Evolutionary conservation across 2,329 filamentous ascomycete genomes (phyloP), one percentile per base, ranked within the genome.

Genomic region (Claviceps sp.): DNA sequence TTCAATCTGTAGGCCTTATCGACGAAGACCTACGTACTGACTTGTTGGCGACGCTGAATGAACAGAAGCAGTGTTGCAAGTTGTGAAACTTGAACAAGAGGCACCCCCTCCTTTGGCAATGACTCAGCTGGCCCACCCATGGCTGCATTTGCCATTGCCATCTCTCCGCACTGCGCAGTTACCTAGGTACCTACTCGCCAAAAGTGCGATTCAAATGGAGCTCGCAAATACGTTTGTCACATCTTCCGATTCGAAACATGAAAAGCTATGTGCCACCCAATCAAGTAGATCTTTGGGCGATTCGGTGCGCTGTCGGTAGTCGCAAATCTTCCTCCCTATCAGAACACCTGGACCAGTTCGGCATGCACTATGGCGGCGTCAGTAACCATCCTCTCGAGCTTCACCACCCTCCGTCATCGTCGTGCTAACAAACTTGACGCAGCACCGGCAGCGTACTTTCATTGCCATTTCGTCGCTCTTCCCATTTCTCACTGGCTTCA

Each of bases 381-480:
- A 52, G 50, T 52, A 26, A n/a, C 18, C 24, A 16, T 6, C 20
- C 37, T 43, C n/a, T 20, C 24, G 24, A 47, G 38, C 26, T 37
- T 34, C 40, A 42, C 30, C 18, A n/a, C 24, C 7, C 8, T 38
- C 2, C 22, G 18, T 26, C 42, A 24, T 47, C 24, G 34, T 30
- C 38, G 20, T 48, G 40, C 30, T 49, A 30, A 52, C 50, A 36
- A 22, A 43, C 3, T n/a, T 22, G 24, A 46, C 48, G 42, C 51
- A 65, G 63, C 49, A 63, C 62, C 14, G 67, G 65, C 59, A 85
- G 82, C 65, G 81, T 87, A 57, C 78, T 95, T 52, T 81, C 84
- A 65, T 76, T 95, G 56, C 90, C 91, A 8, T 97, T 97, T 70
- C 88, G 91, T 61, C 87, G 84, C 64, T 91, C 89, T 49, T 82